phyloP scores from a whole-genome alignment of 2,329 filamentous ascomycete genomes.

The Cladosporium sp. region DNA sequence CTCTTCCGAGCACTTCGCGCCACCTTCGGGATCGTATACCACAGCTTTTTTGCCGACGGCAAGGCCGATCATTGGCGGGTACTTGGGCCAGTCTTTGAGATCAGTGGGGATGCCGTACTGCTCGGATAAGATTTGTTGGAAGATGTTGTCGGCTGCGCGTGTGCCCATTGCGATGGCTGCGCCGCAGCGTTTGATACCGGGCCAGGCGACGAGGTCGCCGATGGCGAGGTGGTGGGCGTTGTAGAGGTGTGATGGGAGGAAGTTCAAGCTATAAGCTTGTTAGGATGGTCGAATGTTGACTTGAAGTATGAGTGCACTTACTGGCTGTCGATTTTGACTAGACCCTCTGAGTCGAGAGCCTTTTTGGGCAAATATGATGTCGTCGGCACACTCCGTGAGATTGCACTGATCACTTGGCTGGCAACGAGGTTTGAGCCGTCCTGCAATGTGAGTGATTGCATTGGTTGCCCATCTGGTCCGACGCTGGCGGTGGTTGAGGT shows the following conservation, averaged over 20 bases:
- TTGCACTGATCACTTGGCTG: constrained; percentile 68
- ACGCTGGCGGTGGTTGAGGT: constrained; percentile 50
- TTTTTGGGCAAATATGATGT: constrained; percentile 62
- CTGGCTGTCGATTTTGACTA: constrained; percentile 62
- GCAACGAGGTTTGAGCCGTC: constrained; percentile 61
- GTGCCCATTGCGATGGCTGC: constrained; percentile 74
- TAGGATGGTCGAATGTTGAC: not conserved
- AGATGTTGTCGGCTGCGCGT: constrained; percentile 65
- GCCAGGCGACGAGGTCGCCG: constrained; percentile 70
- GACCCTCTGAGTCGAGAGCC: constrained; percentile 63
- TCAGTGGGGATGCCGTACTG: constrained; percentile 35
- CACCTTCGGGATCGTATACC: constrained; percentile 59
- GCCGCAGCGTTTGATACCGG: constrained; percentile 77
- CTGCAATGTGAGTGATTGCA: constrained; percentile 56
- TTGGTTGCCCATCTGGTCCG: constrained; percentile 42
- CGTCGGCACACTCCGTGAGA: constrained; percentile 63
- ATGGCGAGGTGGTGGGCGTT: constrained; percentile 64
- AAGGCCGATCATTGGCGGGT: constrained; percentile 67
- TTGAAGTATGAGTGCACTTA: constrained; percentile 36
- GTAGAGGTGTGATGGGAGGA: constrained; percentile 57
- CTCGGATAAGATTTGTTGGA: constrained; percentile 57
- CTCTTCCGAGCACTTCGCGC: constrained; percentile 62
- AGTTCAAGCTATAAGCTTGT: constrained; percentile 51
- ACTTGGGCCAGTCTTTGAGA: constrained; percentile 44
- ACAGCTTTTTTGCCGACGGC: constrained; percentile 71